Conservation (phyloP, 2,329 filamentous ascomycete species). For the Geosmithia putterillii region DNA sequence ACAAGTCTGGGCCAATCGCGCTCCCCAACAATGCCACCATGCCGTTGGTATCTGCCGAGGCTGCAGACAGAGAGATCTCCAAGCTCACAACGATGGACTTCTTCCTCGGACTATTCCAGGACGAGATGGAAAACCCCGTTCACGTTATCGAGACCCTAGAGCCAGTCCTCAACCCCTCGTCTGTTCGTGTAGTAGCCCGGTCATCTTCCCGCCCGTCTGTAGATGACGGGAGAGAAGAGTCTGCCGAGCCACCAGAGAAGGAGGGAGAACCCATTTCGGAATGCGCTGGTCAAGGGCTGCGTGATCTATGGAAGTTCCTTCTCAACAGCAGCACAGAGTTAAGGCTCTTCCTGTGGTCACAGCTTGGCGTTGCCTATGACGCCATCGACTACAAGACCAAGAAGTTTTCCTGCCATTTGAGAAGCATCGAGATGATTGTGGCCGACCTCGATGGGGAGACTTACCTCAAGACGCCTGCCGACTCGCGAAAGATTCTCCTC, state of each 20-base stretch:
- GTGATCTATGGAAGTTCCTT: constrained; percentile 78
- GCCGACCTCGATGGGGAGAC: constrained; percentile 50
- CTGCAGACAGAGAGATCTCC: constrained; percentile 81
- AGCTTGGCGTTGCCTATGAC: constrained; percentile 79
- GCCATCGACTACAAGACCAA: constrained; percentile 79
- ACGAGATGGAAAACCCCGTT: constrained; percentile 68
- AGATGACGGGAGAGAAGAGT: background rate
- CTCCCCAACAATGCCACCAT: constrained; percentile 82
- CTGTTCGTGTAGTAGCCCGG: constrained; percentile 28
- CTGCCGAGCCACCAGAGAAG: constrained; percentile 6
- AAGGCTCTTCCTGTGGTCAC: constrained; percentile 78
- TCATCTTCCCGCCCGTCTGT: constrained; percentile 1
- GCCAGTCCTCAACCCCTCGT: constrained; percentile 69
- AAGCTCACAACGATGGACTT: constrained; percentile 95
- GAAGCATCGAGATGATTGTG: constrained; percentile 74
- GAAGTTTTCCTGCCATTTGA: constrained; percentile 75
- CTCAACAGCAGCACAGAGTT: constrained; percentile 71
- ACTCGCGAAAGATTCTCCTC: constrained; percentile 57
- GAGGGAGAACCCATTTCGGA: constrained; percentile 31
- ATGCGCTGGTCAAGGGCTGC: constrained; percentile 43
- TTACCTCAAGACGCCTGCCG: constrained; percentile 42
- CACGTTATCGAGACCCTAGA: constrained; percentile 85
- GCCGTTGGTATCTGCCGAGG: constrained; percentile 71
- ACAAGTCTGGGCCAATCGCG: constrained; percentile 32
- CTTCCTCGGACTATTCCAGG: constrained; percentile 79